Base-by-base conservation (phyloP, 306 rosid species). In the Echinosophora koreensis region DNA sequence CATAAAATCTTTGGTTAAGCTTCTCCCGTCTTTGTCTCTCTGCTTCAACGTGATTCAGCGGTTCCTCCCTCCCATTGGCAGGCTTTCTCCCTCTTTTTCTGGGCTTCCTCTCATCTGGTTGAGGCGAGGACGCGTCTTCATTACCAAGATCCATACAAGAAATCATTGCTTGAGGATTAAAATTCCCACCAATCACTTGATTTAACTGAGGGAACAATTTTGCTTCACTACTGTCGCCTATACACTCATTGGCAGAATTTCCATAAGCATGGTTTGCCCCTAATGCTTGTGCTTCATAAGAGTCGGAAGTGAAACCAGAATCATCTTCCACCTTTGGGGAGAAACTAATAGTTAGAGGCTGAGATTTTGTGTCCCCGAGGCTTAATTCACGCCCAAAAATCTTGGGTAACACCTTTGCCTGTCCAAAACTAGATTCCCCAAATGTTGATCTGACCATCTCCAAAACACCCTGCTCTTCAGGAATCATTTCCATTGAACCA, bases 21-120 rank as follows among this genome's bases (percentile, higher is more conserved):
- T 93, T 93, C 88, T 93, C 98, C 5, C 97, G 90, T 76, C 98
- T 87, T 86, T 93, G 98, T 54, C 98, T 81, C 83, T 93, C 98
- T 1, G 98, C 98, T 84, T 91, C 98, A 59, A 93, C 98, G 27
- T 93, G 98, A 80, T 93, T 93, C 74, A 93, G 77, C 1, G 98
- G 97, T 63, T 93, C 98, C 89, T 93, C 98, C 69, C 98, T 87
- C 47, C 97, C 98, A 79, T 93, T 93, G 6, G 98, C 95, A 16
- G 98, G 98, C 85, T 93, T 93, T 80, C 98, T 86, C 57, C 98
- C 98, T 80, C 98, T 86, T 83, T 93, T 93, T 63, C 97, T 88
- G 2, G 98, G 98, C 76, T 93, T 93, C 58, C 88, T 78, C 80
- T 93, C 98, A 55, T 91, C 98, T 44, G 81, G 79, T 69, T 77